Conservation (phyloP, 192 early-diverging fungal species). For the Glomus cerebriforme region DNA sequence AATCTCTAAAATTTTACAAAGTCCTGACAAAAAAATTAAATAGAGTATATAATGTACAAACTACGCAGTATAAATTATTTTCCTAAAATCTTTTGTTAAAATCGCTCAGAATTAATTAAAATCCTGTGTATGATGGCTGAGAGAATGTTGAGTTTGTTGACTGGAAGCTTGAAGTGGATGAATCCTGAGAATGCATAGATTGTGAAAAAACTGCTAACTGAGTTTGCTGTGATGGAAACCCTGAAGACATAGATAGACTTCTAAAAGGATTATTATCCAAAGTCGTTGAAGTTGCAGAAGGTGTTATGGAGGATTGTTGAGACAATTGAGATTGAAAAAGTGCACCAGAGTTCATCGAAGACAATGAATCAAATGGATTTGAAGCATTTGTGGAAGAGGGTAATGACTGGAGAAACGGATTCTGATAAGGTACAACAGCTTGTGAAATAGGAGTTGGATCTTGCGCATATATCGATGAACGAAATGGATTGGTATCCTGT, state of each 20-base stretch:
- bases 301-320: not conserved
- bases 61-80: too few species aligned
- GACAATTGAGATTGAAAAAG: not conserved
- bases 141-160: not conserved
- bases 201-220: not conserved
- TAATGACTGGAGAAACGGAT: not conserved
- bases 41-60: too few species aligned
- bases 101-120: too few species aligned
- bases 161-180: not conserved
- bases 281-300: not conserved
- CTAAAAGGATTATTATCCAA: slow-evolving; percentile 34
- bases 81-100: too few species aligned
- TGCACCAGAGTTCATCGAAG: not conserved
- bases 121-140: not conserved
- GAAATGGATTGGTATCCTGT: slow-evolving; percentile 47
- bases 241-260: not conserved
- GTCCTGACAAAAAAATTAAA: too few species aligned
- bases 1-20: too few species aligned
- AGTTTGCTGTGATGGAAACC: not conserved
- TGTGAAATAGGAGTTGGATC: not conserved
- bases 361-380: slow-evolving; percentile 8
- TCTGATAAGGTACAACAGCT: not conserved
- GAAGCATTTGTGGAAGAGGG: not conserved
- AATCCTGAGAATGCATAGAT: slow-evolving; percentile 2
- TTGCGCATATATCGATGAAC: slow-evolving; percentile 9